phyloP scores from a whole-genome alignment of 495 filamentous ascomycete species.

The Geoglossum glabrum region DNA sequence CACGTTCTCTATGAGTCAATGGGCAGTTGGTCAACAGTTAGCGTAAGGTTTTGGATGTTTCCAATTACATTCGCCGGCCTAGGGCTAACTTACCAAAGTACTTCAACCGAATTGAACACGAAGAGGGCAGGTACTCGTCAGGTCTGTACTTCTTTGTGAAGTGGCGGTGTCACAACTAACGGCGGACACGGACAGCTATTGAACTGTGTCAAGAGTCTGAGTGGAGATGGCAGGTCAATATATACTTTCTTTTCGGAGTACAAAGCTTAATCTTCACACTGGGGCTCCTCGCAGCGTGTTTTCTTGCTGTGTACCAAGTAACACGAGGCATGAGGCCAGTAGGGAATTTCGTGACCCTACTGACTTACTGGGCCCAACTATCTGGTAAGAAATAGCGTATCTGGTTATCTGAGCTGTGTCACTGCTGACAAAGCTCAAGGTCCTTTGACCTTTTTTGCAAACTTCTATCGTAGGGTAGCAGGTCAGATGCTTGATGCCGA shows the following conservation, averaged over 20 bases:
- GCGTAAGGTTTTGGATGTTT: neutral
- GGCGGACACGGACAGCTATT: constrained; percentile 12
- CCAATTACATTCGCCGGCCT: neutral
- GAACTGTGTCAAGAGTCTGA: constrained; percentile 10
- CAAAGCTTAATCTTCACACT: constrained; percentile 40
- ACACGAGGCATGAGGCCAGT: constrained; percentile 31
- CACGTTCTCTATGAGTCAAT: constrained; percentile 43
- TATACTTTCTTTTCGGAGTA: constrained; percentile 16
- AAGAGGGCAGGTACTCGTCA: constrained; percentile 36
- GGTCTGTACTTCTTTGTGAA: constrained; percentile 11
- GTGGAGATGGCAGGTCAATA: constrained; percentile 15
- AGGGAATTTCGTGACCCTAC: constrained; percentile 49
- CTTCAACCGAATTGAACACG: constrained; percentile 51
- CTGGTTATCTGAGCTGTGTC: neutral
- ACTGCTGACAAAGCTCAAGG: constrained; percentile 15
- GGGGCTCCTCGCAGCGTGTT: constrained; percentile 40
- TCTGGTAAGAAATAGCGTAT: constrained; percentile 9
- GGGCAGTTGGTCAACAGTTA: constrained; percentile 46
- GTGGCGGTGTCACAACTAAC: neutral
- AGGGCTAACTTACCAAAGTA: constrained; percentile 14
- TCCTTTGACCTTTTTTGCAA: constrained; percentile 43
- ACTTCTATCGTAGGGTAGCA: constrained; percentile 1
- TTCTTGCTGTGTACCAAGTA: constrained; percentile 50
- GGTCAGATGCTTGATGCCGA: constrained; percentile 49
- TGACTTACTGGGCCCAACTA: constrained; percentile 50